Evolutionary conservation across 805 yeast species (phyloP).

Genomic region (Lachancea waltii): DNA sequence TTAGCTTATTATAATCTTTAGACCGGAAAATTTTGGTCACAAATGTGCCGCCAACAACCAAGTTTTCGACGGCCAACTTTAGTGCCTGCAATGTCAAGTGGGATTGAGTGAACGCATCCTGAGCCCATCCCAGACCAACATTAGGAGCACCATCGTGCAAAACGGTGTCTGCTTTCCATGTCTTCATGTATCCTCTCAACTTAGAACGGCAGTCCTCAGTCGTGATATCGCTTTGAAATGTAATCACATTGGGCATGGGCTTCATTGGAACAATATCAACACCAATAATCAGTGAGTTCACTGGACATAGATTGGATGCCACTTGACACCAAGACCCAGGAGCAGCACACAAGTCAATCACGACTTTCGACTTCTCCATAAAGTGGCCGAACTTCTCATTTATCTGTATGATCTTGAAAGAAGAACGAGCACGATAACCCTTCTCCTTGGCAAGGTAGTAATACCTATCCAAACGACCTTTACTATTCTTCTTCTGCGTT

Average conservation of each 20-base stretch:
- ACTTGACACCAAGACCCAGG: constrained; percentile 99
- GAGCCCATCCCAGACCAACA: constrained; percentile 99
- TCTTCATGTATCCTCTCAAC: constrained; percentile 91
- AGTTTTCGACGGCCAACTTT: constrained; percentile 88
- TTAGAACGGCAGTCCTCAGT: constrained; percentile 96
- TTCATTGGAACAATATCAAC: constrained; percentile 98
- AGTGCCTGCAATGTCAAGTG: constrained; percentile 91
- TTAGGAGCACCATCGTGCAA: constrained; percentile 99
- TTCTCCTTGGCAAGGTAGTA: constrained; percentile 94
- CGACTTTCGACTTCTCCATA: constrained; percentile 88
- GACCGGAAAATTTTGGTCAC: constrained; percentile 97
- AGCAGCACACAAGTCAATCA: constrained; percentile 97
- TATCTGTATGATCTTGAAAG: constrained; percentile 89
- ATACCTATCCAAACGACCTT: constrained; percentile 98
- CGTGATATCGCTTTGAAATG: constrained; percentile 95
- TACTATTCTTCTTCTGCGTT: constrained; percentile 89
- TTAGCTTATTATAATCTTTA: constrained; percentile 92
- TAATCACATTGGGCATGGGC: constrained; percentile 88
- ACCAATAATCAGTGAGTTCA: constrained; percentile 90
- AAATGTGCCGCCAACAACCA: constrained; percentile 87
- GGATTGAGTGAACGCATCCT: constrained; percentile 97
- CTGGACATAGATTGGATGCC: constrained; percentile 87
- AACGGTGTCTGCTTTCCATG: constrained; percentile 98
- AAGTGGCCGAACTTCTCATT: constrained; percentile 96
- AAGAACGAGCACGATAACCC: constrained; percentile 98